A percentile compares a stretch with the other conserved stretches of the same genome.
Conservation (phyloP, 495 filamentous ascomycete genomes). For the Penicillium flavigenum region DNA sequence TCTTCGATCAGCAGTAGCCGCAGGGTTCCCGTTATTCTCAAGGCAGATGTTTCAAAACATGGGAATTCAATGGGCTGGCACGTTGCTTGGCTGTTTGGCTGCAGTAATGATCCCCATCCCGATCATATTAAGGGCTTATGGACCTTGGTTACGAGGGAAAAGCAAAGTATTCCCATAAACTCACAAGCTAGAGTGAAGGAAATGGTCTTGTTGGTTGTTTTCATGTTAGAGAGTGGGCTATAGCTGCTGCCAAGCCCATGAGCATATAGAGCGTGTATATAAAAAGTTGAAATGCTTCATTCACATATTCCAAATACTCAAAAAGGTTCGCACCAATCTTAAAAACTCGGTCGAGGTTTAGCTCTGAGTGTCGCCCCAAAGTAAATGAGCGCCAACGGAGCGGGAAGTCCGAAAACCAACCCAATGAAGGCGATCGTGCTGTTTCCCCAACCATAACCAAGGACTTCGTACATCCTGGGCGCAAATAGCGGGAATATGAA, state of each 20-base stretch:
- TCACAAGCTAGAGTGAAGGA: not conserved
- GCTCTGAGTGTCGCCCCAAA: too few species aligned
- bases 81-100: constrained; percentile 74
- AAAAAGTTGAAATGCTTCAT: too few species aligned
- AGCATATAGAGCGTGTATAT: not conserved
- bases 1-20: constrained; percentile 72
- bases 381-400: too few species aligned
- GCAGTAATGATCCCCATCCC: constrained; percentile 73
- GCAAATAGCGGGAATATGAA: too few species aligned
- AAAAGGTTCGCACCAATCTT: too few species aligned
- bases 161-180: constrained; percentile 29
- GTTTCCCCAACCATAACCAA: too few species aligned
- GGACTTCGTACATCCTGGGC: too few species aligned
- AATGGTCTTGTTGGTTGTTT: not conserved
- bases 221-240: not conserved
- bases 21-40: constrained; percentile 79
- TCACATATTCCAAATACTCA: too few species aligned
- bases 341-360: too few species aligned
- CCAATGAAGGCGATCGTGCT: too few species aligned
- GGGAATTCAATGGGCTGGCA: constrained; percentile 75
- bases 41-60: constrained; percentile 79
- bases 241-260: not conserved
- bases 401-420: too few species aligned
- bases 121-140: constrained; percentile 36
- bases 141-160: constrained; percentile 32